phyloP scores from a whole-genome alignment of 441 rosid species.

The Codiaeum variegatum region DNA sequence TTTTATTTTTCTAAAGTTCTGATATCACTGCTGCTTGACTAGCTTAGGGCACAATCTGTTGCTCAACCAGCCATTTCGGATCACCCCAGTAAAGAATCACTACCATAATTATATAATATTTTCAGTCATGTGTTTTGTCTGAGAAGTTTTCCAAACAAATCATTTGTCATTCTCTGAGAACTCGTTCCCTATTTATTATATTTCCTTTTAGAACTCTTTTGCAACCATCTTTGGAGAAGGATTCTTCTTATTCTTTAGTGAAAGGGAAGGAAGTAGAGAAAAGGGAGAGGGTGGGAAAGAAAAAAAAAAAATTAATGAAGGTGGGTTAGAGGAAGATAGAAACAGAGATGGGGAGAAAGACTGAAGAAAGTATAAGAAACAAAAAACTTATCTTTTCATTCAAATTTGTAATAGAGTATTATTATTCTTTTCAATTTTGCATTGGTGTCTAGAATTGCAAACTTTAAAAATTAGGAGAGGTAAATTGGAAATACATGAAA shows the following conservation, averaged over 20 bases:
- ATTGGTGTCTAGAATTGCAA: too few species aligned
- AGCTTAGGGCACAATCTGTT: constrained; percentile 40
- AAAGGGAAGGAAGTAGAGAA: constrained; percentile 11
- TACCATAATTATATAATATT: constrained; percentile 53
- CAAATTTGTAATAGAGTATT: too few species aligned
- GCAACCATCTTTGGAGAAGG: constrained; percentile 65
- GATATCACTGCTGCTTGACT: constrained; percentile 46
- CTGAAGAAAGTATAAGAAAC: too few species aligned
- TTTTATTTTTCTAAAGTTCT: too few species aligned
- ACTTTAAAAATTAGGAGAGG: too few species aligned
- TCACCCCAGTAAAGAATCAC: constrained; percentile 76
- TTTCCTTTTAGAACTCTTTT: constrained; percentile 55
- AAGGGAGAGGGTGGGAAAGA: too few species aligned
- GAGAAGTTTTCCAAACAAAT: constrained; percentile 50
- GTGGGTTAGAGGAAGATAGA: too few species aligned
- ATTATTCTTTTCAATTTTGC: too few species aligned
- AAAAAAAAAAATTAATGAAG: too few species aligned
- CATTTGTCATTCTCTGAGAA: constrained; percentile 49
- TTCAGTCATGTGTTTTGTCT: constrained; percentile 40
- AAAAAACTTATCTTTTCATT: too few species aligned
- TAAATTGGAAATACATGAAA: too few species aligned
- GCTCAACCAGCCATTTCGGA: constrained; percentile 83
- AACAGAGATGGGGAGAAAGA: too few species aligned
- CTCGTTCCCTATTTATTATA: constrained; percentile 59
- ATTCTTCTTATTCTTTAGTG: constrained; percentile 58